phyloP scores from a whole-genome alignment of 805 yeast species.

The Metschnikowia lunata region DNA sequence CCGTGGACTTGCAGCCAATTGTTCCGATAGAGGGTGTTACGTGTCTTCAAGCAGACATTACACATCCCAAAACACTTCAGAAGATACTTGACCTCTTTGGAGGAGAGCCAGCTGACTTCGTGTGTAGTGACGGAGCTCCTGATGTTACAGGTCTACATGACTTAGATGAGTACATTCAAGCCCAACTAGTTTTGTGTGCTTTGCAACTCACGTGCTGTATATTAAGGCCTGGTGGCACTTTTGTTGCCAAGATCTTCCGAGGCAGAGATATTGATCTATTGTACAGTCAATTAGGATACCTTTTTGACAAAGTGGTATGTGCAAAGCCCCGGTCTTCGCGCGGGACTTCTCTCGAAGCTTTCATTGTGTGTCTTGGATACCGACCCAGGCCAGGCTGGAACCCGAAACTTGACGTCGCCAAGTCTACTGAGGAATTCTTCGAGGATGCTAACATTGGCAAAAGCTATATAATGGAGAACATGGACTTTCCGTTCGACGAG shows the following conservation, averaged over 20 bases:
- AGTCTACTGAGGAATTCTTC: constrained; percentile 80
- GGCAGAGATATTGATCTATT: constrained; percentile 93
- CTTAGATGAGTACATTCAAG: constrained; percentile 94
- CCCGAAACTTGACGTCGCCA: constrained; percentile 54
- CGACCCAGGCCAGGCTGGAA: constrained; percentile 80
- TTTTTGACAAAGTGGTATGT: constrained; percentile 84
- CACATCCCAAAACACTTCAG: constrained; percentile 85
- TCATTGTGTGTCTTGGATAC: constrained; percentile 87
- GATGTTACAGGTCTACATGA: constrained; percentile 98
- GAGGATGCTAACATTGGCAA: constrained; percentile 58
- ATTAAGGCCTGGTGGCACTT: constrained; percentile 82
- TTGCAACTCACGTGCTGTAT: constrained; percentile 87
- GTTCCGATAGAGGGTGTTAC: constrained; percentile 90
- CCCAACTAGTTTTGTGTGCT: constrained; percentile 88
- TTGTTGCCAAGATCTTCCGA: constrained; percentile 94
- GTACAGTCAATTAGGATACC: constrained; percentile 84
- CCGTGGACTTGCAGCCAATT: constrained; percentile 97
- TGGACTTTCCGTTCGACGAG: constrained; percentile 48
- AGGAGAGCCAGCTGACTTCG: constrained; percentile 91
- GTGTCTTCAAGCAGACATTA: constrained; percentile 92
- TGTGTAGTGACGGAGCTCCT: constrained; percentile 97
- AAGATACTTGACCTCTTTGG: constrained; percentile 77
- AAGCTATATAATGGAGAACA: constrained; percentile 42
- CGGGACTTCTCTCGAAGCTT: constrained; percentile 91
- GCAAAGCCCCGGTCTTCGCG: constrained; percentile 96